Conservation (phyloP, 2,329 filamentous ascomycete species). For the Ascomycota sp. region DNA sequence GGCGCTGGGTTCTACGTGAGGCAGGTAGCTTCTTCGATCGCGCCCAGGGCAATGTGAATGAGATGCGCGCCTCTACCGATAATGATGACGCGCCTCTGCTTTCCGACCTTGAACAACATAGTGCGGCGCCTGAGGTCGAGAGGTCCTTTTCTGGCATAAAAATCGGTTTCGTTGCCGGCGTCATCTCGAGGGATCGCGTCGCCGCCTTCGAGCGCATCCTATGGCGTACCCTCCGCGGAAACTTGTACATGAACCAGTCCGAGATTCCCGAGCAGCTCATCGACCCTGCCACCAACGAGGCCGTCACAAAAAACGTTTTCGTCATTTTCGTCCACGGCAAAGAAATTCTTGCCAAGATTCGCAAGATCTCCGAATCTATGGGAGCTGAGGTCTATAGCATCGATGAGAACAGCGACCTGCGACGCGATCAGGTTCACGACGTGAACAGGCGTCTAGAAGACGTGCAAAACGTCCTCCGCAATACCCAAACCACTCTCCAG, state of each 20-base stretch:
- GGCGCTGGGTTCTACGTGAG: slow-evolving; percentile 94
- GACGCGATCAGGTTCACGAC: slow-evolving; percentile 90
- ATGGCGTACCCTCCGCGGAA: slow-evolving; percentile 91
- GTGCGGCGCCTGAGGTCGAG: slow-evolving; percentile 45
- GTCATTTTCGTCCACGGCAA: slow-evolving; percentile 98
- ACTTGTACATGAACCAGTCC: slow-evolving; percentile 99
- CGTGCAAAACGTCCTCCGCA: slow-evolving; percentile 76
- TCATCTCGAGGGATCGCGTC: slow-evolving; percentile 82
- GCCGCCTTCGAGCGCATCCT: slow-evolving; percentile 92
- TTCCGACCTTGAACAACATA: slow-evolving; percentile 76
- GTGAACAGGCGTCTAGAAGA: slow-evolving; percentile 87
- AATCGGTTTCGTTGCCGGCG: slow-evolving; percentile 93
- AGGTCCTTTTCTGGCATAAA: slow-evolving; percentile 93
- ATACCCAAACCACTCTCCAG: slow-evolving; percentile 86
- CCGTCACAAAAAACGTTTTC: slow-evolving; percentile 92
- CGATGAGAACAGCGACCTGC: slow-evolving; percentile 89
- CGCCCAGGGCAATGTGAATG: slow-evolving; percentile 87
- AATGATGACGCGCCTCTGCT: slow-evolving; percentile 87
- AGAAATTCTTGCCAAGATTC: slow-evolving; percentile 95
- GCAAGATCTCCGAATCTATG: slow-evolving; percentile 96
- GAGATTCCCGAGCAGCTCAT: slow-evolving; percentile 89
- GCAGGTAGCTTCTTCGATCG: slow-evolving; percentile 94
- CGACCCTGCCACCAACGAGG: slow-evolving; percentile 81
- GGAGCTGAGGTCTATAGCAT: slow-evolving; percentile 91
- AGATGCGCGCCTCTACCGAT: slow-evolving; percentile 78